Base-by-base conservation (phyloP, 2,329 filamentous ascomycete genomes). In the Basipetospora chlamydospora region DNA sequence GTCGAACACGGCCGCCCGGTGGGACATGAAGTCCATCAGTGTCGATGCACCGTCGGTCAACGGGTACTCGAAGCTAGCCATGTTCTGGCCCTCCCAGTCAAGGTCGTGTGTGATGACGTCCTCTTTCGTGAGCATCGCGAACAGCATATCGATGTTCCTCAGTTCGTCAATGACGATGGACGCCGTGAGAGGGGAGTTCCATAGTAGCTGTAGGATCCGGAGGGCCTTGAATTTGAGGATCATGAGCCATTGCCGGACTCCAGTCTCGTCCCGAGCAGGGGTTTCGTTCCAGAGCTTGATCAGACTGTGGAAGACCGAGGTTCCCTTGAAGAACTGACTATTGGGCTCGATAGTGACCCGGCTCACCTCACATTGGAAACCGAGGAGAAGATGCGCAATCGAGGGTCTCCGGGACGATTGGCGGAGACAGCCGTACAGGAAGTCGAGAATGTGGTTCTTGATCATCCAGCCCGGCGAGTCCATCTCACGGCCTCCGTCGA, bases 331-430 rank as follows among this genome's bases (percentile, higher is more conserved):
- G 54, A 94, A 92, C 3, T 80, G 58, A 33, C 85, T 72, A 20
- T 76, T 70, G 1, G 74, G 60, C 35, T 80, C 68, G 22, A 90
- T 61, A 17, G 74, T 74, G 3, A 96, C 63, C 8, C 70, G 69
- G 43, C 76, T 77, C 25, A 79, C 72, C 29, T 76, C 73, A 48
- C 85, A 92, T 39, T 71, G 71, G 54, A 98, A 95, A 0, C 90
- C 90, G 5, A 98, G 73, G 2, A 98, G 64, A 31, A 93, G 67
- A 54, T 98, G 92, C 1, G 88, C 90, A 45, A 98, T 78, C 2
- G 80, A 92, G 4, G 90, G 87, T 46, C 77, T 73, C 46, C 80
- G 72, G 1, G 81, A 77, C 18, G 78, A 80, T 23, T 80, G 75
- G 37, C 72, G 69, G 3, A 98, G 66, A 50, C 84, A 93, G 38